phyloP scores from a whole-genome alignment of 2,329 filamentous ascomycete species.

The Parasarocladium wereldwijsianum region DNA sequence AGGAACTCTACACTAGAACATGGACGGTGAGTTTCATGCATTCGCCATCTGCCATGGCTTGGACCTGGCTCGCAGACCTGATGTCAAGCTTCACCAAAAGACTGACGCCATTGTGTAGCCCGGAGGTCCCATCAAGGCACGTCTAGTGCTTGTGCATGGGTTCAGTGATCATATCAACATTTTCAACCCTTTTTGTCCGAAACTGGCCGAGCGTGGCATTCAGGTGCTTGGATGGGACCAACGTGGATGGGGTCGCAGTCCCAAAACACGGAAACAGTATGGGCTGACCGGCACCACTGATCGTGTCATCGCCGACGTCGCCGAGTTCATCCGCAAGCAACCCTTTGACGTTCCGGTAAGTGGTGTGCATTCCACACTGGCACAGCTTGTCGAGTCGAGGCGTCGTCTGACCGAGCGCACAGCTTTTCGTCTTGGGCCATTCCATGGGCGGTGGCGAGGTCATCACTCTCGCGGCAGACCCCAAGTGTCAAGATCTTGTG shows the following conservation, averaged over 20 bases:
- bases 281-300: constrained; percentile 63
- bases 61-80: background rate
- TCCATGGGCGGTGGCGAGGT: constrained; percentile 80
- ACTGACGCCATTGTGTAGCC: constrained; percentile 25
- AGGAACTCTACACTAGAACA: constrained; percentile 39
- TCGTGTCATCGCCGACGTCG: constrained; percentile 63
- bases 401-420: constrained; percentile 11
- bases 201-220: constrained; percentile 56
- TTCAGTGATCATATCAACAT: constrained; percentile 76
- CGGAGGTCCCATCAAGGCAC: constrained; percentile 44
- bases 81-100: constrained; percentile 1
- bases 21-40: constrained; percentile 34
- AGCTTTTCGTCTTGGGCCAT: constrained; percentile 77
- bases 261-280: constrained; percentile 41
- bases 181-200: constrained; percentile 61
- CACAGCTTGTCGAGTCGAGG: background rate
- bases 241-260: constrained; percentile 73
- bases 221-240: constrained; percentile 71
- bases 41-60: background rate
- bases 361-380: background rate
- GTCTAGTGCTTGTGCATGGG: constrained; percentile 73
- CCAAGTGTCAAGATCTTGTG: constrained; percentile 37
- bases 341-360: constrained; percentile 21
- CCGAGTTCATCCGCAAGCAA: constrained; percentile 53
- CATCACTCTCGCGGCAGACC: constrained; percentile 41